Conservation (phyloP, 2,329 filamentous ascomycete genomes). For the Mycosphaerella arachidis region DNA sequence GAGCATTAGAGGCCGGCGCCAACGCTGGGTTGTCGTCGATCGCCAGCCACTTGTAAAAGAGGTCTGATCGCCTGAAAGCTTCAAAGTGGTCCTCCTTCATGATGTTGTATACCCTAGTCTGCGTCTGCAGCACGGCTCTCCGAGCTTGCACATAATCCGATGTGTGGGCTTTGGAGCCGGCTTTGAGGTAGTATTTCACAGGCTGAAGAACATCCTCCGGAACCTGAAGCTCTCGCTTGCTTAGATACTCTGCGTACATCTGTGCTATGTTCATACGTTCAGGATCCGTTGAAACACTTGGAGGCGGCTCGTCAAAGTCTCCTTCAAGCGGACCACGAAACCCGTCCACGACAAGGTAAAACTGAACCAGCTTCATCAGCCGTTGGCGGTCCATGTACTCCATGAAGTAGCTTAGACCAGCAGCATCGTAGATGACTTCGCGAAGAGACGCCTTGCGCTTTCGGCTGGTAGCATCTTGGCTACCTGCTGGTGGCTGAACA, state of each 20-base stretch:
- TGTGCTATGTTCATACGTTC: conserved; percentile 85
- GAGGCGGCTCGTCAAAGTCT: conserved; percentile 63
- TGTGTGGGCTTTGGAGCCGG: conserved; percentile 70
- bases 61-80: conserved; percentile 83
- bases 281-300: conserved; percentile 57
- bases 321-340: conserved; percentile 92
- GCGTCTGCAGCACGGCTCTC: conserved; percentile 72
- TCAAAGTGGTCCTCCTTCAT: conserved; percentile 78
- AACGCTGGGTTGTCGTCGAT: conserved; percentile 61
- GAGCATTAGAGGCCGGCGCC: conserved; percentile 21
- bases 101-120: conserved; percentile 76
- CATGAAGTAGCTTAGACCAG: conserved; percentile 97
- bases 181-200: conserved; percentile 73
- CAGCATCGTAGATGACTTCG: conserved; percentile 83
- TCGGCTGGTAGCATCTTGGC: conserved; percentile 49
- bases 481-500: conserved; percentile 33
- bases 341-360: conserved; percentile 97
- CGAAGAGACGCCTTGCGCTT: conserved; percentile 72
- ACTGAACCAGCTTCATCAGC: conserved; percentile 86
- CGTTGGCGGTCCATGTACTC: conserved; percentile 95
- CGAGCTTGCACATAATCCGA: conserved; percentile 80
- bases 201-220: conserved; percentile 62
- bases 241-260: conserved; percentile 85
- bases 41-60: conserved; percentile 94
- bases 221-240: conserved; percentile 74